Evolutionary conservation across 768 basidiomycete species (phyloP), one percentile per base, ranked within the genome.

Genomic region (Hydnomerulius pinastri): DNA sequence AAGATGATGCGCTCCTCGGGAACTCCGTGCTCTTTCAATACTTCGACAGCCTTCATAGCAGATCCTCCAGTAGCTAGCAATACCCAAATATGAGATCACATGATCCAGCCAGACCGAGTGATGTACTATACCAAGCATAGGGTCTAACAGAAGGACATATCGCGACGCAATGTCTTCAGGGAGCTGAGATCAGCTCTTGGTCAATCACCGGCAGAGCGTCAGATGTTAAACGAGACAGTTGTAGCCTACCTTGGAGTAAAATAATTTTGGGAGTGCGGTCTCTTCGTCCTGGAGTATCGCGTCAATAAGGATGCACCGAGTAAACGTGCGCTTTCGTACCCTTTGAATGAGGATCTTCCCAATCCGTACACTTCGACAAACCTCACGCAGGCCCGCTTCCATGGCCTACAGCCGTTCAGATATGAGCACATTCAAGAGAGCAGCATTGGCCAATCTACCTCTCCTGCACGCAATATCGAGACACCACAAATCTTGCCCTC

Each of bases 311-410:
- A 43, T 37, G n/a, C n/a, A 15, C 28, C 13, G 30, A 46, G 33
- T 40, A 17, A 23, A 43, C 21, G 9, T 6, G 27, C 4, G 9
- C 38, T 13, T 21, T 63, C 80, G 55, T 69, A 92, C 93, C 66
- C 96, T 73, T 72, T 99, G 96, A 54, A 99, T 99, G 41, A 99
- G 77, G 62, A 99, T 98, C 76, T 99, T 99, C 41, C 96, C 96
- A 51, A 99, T 96, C 55, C 96, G 80, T 23, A 92, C 90, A 61
- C 85, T 90, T 59, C 96, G 80, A 73, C 95, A 98, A 32, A 98
- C 96, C 69, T 98, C 96, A 36, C 96, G 78, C 54, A 99, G 75
- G 32, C 96, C 97, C 11, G 91, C 92, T 71, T 99, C 96, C 96
- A 99, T 99, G 2, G 95, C 93, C 90, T 93, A 50, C 13, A 38